A percentile compares a stretch with the other conserved stretches of the same genome.
phyloP scores from a whole-genome alignment of 176 grass and related monocot species.

The Alopecurus myosuroides region DNA sequence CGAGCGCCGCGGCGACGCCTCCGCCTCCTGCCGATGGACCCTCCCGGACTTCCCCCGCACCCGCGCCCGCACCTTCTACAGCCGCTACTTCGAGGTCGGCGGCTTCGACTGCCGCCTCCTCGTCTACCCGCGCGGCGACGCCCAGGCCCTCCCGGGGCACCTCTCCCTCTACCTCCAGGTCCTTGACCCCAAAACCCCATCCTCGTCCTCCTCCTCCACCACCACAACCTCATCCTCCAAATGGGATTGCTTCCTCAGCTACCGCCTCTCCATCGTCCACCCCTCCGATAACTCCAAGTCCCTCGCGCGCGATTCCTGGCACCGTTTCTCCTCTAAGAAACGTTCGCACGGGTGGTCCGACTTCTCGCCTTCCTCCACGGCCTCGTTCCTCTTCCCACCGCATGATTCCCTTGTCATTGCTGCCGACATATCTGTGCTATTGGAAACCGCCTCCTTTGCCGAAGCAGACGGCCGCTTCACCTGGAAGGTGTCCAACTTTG shows the following conservation, averaged over 20 bases:
- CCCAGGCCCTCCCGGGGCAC: slow-evolving; percentile 77
- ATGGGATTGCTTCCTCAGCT: slow-evolving; percentile 90
- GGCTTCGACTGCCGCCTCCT: slow-evolving; percentile 95
- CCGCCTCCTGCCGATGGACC: slow-evolving; percentile 83
- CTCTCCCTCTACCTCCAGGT: slow-evolving; percentile 94
- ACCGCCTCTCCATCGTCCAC: slow-evolving; percentile 70
- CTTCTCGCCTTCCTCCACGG: slow-evolving; percentile 53
- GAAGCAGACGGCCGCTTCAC: slow-evolving; percentile 74
- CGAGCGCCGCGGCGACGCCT: slow-evolving; percentile 68
- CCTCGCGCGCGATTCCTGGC: slow-evolving; percentile 77
- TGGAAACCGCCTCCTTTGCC: slow-evolving; percentile 53
- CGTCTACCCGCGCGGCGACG: slow-evolving; percentile 84
- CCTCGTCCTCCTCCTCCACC: slow-evolving; percentile 53
- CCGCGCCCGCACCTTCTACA: slow-evolving; percentile 73
- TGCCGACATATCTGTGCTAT: slow-evolving; percentile 74
- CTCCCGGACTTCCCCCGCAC: slow-evolving; percentile 71
- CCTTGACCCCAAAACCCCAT: slow-evolving; percentile 79
- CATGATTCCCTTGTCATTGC: slow-evolving; percentile 66
- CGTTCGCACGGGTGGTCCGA: slow-evolving; percentile 96
- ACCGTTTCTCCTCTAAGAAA: slow-evolving; percentile 94
- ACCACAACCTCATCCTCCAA: slow-evolving; percentile 55
- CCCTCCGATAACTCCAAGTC: slow-evolving; percentile 59
- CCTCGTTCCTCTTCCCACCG: slow-evolving; percentile 47
- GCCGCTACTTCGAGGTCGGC: slow-evolving; percentile 88
- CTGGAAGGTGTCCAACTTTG: slow-evolving; percentile 89